These are phyloP conservation scores for Aspergillaceae sp. DNA, from an alignment of 2,329 filamentous ascomycete species.

Conservation along the genomic window DNA sequence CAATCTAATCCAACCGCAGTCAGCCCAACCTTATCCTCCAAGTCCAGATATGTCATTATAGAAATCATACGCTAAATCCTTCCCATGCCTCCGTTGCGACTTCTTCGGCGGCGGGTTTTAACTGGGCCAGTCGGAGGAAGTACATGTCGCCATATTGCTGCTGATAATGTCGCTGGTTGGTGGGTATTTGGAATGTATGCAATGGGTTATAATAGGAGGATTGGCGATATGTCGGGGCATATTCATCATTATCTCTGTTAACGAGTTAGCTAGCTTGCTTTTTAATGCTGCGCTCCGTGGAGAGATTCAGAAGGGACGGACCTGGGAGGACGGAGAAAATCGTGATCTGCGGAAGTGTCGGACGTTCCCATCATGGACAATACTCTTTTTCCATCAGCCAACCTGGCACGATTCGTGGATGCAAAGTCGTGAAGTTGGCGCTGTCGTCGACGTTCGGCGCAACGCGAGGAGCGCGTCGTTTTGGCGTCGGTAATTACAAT, in stretches of 20 bases:
- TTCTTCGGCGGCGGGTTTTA: conserved; percentile 74
- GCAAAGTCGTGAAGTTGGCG: background rate
- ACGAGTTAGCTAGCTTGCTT: conserved; percentile 1
- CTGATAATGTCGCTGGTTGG: conserved; percentile 61
- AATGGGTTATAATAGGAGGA: conserved; percentile 64
- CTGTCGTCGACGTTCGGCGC: background rate
- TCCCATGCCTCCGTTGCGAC: conserved; percentile 69
- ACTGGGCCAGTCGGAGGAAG: conserved; percentile 77
- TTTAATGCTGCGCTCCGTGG: background rate
- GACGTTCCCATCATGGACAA: conserved; percentile 9
- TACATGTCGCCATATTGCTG: conserved; percentile 99
- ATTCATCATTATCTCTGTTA: conserved; percentile 26
- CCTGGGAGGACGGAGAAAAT: conserved; percentile 24
- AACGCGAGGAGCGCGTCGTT: conserved; percentile 17
- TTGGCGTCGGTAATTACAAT: conserved; percentile 19
- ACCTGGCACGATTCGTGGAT: no score
- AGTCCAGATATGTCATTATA: background rate
- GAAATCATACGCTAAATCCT: conserved; percentile 50
- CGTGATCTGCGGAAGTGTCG: conserved; percentile 7
- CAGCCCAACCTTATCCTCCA: background rate
- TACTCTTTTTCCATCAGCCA: background rate
- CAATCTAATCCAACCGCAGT: conserved; percentile 45
- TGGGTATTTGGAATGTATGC: conserved; percentile 63
- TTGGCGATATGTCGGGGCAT: conserved; percentile 43
- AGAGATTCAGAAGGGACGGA: conserved; percentile 4